Evolutionary conservation across 2,329 filamentous ascomycete genomes (phyloP).

Genomic region (Aspergillus floridensis): DNA sequence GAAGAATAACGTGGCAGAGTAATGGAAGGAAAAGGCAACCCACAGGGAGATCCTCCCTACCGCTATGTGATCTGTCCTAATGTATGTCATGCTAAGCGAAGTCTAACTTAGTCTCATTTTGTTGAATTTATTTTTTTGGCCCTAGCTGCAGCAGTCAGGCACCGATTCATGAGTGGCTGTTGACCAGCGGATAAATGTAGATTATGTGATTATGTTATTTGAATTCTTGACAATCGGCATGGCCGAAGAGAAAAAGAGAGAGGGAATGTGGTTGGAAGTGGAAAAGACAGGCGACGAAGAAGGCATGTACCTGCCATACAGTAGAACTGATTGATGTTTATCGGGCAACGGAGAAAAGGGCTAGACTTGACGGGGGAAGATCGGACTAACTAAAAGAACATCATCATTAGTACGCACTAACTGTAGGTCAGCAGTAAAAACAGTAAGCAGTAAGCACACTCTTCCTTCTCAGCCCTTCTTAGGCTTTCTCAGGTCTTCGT

Average conservation of each 20-base stretch:
- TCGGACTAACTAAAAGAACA: background rate
- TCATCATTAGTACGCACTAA: too few relatives aligned
- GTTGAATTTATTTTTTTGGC: background rate
- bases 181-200: background rate
- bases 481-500: background rate
- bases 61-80: slow-evolving; percentile 3
- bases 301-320: too few relatives aligned
- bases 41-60: slow-evolving; percentile 4
- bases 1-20: slow-evolving; percentile 13
- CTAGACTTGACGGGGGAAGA: background rate
- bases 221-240: background rate
- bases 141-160: background rate
- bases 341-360: background rate
- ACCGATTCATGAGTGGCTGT: background rate
- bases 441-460: too few relatives aligned
- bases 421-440: too few relatives aligned
- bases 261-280: background rate
- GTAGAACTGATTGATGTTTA: background rate
- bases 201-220: background rate
- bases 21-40: background rate
- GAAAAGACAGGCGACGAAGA: background rate
- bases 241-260: background rate
- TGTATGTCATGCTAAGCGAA: background rate
- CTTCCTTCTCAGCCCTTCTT: too few relatives aligned
- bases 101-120: background rate